A percentile compares a stretch with the other conserved stretches of the same genome.
These are phyloP conservation scores for Candida verbasci DNA, from an alignment of 805 yeast species.

Conservation along the genomic window DNA sequence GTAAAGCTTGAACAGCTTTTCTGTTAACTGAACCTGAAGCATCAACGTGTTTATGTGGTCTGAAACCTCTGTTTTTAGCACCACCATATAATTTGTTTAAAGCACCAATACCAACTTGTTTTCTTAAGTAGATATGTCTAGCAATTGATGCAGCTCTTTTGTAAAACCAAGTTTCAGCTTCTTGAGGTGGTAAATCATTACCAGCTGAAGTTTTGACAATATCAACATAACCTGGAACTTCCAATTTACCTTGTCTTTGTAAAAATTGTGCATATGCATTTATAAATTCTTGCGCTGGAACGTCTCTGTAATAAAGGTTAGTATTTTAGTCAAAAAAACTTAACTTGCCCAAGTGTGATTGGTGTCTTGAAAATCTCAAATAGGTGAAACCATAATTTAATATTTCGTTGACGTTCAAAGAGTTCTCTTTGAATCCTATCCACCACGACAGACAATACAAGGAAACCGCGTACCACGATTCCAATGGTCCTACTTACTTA, in stretches of 20 bases:
- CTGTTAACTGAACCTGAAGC: constrained; percentile 99
- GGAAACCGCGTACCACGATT: no score
- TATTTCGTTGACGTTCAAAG: constrained; percentile 4
- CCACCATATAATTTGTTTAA: constrained; percentile 99
- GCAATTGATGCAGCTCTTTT: constrained; percentile 99
- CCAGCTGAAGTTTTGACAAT: constrained; percentile 98
- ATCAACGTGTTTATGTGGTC: constrained; percentile 97
- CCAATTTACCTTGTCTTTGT: constrained; percentile 99
- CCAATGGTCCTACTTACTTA: background rate
- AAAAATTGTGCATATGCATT: constrained; percentile 99
- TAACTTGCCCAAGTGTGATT: no score
- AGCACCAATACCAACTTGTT: constrained; percentile 98
- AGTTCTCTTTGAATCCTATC: constrained; percentile 5
- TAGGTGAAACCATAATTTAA: constrained; percentile 1
- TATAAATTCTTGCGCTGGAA: constrained; percentile 99
- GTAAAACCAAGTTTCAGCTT: constrained; percentile 99
- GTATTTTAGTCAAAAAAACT: constrained; percentile 18
- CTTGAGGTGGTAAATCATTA: constrained; percentile 99
- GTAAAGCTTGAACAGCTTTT: constrained; percentile 95
- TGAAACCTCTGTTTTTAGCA: constrained; percentile 97
- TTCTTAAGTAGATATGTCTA: constrained; percentile 99
- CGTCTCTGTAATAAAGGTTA: constrained; percentile 70
- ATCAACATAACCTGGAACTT: constrained; percentile 99
- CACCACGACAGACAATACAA: constrained; percentile 8
- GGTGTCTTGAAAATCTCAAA: constrained; percentile 5